Conservation (phyloP, 352 stramenopile genomes). For the Plasmopara muralis region DNA sequence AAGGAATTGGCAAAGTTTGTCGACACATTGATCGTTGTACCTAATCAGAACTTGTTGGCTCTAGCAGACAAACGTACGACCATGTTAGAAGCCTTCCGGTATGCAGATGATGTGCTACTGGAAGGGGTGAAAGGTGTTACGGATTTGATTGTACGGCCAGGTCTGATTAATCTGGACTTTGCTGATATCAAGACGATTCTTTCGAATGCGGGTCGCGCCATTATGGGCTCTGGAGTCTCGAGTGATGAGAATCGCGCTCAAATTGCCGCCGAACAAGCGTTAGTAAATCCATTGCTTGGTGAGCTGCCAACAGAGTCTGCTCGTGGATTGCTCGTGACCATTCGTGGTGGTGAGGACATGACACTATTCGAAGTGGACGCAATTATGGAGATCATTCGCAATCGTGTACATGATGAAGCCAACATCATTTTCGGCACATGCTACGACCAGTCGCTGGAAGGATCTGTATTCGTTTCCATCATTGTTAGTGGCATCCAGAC, state of each 20-base stretch:
- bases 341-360: conserved; percentile 90
- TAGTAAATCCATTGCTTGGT: conserved; percentile 92
- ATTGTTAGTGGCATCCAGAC: conserved; percentile 86
- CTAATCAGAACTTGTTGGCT: conserved; percentile 93
- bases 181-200: conserved; percentile 95
- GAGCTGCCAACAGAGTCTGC: conserved; percentile 91
- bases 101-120: conserved; percentile 92
- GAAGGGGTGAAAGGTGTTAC: conserved; percentile 95
- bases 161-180: conserved; percentile 97
- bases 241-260: conserved; percentile 71
- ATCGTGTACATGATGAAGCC: conserved; percentile 65
- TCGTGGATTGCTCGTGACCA: conserved; percentile 93
- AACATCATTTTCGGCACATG: conserved; percentile 89
- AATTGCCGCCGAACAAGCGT: conserved; percentile 89
- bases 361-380: conserved; percentile 89
- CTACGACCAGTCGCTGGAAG: conserved; percentile 76
- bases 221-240: conserved; percentile 92
- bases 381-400: conserved; percentile 86
- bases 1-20: conserved; percentile 89
- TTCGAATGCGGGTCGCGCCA: conserved; percentile 88
- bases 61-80: conserved; percentile 91
- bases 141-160: conserved; percentile 93
- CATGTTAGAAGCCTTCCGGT: conserved; percentile 90
- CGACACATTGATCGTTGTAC: conserved; percentile 95
- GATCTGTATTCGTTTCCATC: conserved; percentile 82